Base-by-base conservation (phyloP, 257 asterid genomes). In the Striga asiatica region DNA sequence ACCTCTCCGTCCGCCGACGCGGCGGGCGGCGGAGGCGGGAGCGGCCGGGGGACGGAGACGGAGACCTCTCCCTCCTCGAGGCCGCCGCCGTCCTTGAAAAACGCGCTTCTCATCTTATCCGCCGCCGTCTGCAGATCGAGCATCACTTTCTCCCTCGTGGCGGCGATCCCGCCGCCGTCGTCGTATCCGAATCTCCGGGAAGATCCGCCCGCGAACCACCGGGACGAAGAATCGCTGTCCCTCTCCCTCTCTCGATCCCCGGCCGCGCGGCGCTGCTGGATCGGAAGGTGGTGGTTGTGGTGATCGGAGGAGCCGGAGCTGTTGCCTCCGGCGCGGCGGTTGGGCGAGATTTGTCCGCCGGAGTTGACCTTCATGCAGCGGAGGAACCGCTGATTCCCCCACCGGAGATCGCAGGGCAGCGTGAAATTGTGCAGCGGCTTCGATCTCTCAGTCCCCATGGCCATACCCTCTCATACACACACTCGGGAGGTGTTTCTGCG, bases 341-440 rank as follows among this genome's bases (percentile, higher is more conserved):
- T 17, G 64, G 71, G 39, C 16, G 76, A 66, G 64, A 52, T 53
- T 60, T 71, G 69, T 19, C 66, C 83, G 16, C 57, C 50, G 23
- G 83, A 64, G 70, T 71, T 67, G 50, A 76, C 78, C 75, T 78
- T 78, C 72, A 67, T 79, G 71, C 95, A 80, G 56, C 87, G 78
- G 70, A 80, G 77, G 41, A 56, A 66, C 12, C 54, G 67, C 83
- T 73, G 89, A 37, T 73, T 80, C 2, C 93, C 93, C 95, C 93
- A 85, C 47, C 80, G 76, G n/a, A 85, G 58, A 5, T 76, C 77
- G 49, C 58, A 23, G 16, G 87, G 93, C 61, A 85, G 18, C 47
- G 63, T 65, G 74, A 85, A 80, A 82, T 82, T 85, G 60, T 85
- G 95, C 21, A 85, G 69, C 53, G 89, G 67, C 43, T 73, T 68